Conservation (phyloP, 2,329 filamentous ascomycete species). For the Aulographum hederae region DNA sequence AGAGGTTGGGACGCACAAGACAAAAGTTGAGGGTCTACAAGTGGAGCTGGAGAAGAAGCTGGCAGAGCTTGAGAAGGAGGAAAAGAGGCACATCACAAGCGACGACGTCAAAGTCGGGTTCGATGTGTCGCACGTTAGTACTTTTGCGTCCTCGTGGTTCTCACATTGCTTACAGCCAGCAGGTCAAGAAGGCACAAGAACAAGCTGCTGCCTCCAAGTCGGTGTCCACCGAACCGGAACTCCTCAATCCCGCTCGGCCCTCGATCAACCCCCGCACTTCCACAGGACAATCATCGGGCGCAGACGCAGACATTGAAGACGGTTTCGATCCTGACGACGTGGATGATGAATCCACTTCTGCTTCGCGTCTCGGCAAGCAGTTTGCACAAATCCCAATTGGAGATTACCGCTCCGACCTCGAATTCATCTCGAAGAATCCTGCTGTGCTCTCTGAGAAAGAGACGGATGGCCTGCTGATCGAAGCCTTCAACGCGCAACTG, state of each 20-base stretch:
- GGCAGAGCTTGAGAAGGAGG: slow-evolving; percentile 66
- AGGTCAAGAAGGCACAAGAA: neutral
- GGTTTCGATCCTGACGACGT: slow-evolving; percentile 28
- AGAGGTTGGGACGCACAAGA: slow-evolving; percentile 59
- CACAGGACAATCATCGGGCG: slow-evolving; percentile 33
- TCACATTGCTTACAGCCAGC: slow-evolving; percentile 5
- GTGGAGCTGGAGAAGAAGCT: slow-evolving; percentile 57
- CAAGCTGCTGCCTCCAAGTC: neutral
- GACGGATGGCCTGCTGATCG: slow-evolving; percentile 74
- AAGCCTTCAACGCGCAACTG: slow-evolving; percentile 79
- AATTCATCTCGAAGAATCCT: slow-evolving; percentile 65
- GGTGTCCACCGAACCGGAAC: slow-evolving; percentile 35
- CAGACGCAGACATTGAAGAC: slow-evolving; percentile 44
- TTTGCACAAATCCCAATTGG: slow-evolving; percentile 63
- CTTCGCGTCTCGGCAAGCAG: slow-evolving; percentile 57
- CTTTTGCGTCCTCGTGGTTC: too few species aligned
- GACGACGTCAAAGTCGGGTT: slow-evolving; percentile 80
- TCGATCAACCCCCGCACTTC: slow-evolving; percentile 20
- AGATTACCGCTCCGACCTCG: slow-evolving; percentile 55
- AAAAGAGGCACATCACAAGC: slow-evolving; percentile 81
- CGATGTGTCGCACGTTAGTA: slow-evolving; percentile 65
- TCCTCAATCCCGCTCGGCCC: too few species aligned
- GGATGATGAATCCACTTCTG: slow-evolving; percentile 57
- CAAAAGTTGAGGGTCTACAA: slow-evolving; percentile 64
- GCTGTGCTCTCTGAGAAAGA: slow-evolving; percentile 67